phyloP scores from a whole-genome alignment of 2,329 filamentous ascomycete genomes.

The Purpureocillium takamizusanense region DNA sequence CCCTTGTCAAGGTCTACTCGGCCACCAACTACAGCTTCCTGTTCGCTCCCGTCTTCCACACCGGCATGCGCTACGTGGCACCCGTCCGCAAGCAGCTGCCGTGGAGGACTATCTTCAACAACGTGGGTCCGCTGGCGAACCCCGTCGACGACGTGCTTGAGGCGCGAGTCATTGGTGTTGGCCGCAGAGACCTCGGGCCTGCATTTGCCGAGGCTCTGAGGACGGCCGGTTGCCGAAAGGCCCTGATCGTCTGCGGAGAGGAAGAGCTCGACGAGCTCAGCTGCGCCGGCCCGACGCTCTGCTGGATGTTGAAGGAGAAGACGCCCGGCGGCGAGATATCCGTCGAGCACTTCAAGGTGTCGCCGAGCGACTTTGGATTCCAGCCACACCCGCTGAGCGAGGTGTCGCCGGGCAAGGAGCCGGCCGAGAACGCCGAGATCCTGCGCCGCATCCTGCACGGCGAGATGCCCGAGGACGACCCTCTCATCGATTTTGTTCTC shows the following conservation, averaged over 20 bases:
- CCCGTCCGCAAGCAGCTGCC: constrained; percentile 80
- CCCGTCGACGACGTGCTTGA: constrained; percentile 79
- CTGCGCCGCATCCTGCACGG: constrained; percentile 67
- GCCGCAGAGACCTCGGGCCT: constrained; percentile 74
- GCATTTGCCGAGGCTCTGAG: constrained; percentile 81
- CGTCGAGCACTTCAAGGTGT: constrained; percentile 69
- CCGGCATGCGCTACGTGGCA: constrained; percentile 84
- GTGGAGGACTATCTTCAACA: constrained; percentile 95
- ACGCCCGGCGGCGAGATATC: constrained; percentile 32
- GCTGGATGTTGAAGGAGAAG: constrained; percentile 66
- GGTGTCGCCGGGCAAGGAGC: constrained; percentile 79
- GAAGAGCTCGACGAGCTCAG: constrained; percentile 95
- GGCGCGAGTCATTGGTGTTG: constrained; percentile 87
- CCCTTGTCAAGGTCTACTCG: constrained; percentile 64
- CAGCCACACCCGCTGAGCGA: constrained; percentile 61
- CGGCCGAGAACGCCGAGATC: constrained; percentile 79
- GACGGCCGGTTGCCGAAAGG: constrained; percentile 70
- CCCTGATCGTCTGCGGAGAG: constrained; percentile 82
- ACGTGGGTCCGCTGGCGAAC: constrained; percentile 86
- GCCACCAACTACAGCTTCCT: constrained; percentile 88
- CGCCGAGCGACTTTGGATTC: constrained; percentile 82
- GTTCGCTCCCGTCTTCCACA: constrained; percentile 93
- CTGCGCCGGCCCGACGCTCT: constrained; percentile 79
- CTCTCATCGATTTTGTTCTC: constrained; percentile 86
- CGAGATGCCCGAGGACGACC: constrained; percentile 65